These are phyloP conservation scores for Paraphaeosphaeria minitans DNA, from an alignment of 2,329 filamentous ascomycete species.

Conservation along the genomic window DNA sequence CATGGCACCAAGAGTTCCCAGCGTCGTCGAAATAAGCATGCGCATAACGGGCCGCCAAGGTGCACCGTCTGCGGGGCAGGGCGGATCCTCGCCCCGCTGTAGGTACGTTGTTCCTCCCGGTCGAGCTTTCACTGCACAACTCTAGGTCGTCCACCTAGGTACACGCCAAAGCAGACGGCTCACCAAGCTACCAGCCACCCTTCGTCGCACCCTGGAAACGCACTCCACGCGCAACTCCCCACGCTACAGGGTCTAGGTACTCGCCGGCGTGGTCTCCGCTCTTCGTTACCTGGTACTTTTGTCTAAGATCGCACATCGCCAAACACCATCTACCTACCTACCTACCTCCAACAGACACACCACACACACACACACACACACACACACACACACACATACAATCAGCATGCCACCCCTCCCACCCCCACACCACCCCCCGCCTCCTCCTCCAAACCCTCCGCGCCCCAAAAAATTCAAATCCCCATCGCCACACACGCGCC, in stretches of 20 bases:
- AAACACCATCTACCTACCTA: too few species aligned
- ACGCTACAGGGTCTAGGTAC: not conserved
- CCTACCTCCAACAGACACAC: too few species aligned
- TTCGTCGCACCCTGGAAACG: not conserved
- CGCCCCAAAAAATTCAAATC: conserved; percentile 28
- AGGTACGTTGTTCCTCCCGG: not conserved
- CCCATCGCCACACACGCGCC: conserved; percentile 26
- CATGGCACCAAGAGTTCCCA: too few species aligned
- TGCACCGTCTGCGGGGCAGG: not conserved
- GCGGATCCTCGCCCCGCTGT: not conserved
- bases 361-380: too few species aligned
- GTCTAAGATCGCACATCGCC: too few species aligned
- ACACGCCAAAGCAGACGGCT: too few species aligned
- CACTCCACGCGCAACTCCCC: not conserved
- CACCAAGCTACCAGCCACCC: not conserved
- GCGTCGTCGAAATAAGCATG: not conserved
- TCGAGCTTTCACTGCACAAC: too few species aligned
- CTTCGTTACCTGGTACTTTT: too few species aligned
- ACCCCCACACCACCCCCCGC: conserved; percentile 1
- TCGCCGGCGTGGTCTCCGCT: too few species aligned
- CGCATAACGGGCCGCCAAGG: not conserved
- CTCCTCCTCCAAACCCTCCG: not conserved
- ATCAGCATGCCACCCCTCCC: not conserved
- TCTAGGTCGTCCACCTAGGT: too few species aligned
- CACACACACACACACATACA: too few species aligned